These are phyloP conservation scores for Boletus rubroflammeus DNA, from an alignment of 768 basidiomycete species.

Conservation along the genomic window DNA sequence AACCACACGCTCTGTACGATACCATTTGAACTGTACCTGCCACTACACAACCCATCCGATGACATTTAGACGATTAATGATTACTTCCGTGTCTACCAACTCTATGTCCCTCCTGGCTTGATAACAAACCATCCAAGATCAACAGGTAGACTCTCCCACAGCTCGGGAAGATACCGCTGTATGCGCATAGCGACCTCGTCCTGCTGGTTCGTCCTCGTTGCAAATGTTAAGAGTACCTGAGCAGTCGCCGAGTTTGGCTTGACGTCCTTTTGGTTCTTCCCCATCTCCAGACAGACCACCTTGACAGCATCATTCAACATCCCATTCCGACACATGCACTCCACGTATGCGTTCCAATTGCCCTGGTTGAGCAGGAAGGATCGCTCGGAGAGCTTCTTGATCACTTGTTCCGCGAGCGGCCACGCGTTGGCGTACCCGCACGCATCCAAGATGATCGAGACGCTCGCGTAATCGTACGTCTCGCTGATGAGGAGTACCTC, in stretches of 20 bases:
- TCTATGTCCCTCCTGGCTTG: slow-evolving; percentile 14
- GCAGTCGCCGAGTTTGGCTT: slow-evolving; percentile 48
- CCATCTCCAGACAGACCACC: slow-evolving; percentile 65
- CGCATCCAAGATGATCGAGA: slow-evolving; percentile 83
- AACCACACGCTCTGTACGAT: slow-evolving; percentile 54
- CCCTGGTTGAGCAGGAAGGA: slow-evolving; percentile 55
- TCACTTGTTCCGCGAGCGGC: slow-evolving; percentile 51
- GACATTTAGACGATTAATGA: slow-evolving; percentile 15
- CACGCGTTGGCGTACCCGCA: slow-evolving; percentile 62
- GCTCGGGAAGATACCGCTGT: slow-evolving; percentile 36
- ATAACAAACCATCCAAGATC: slow-evolving; percentile 19
- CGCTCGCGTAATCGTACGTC: slow-evolving; percentile 55
- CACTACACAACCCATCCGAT: slow-evolving; percentile 10
- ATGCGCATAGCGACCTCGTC: slow-evolving; percentile 46
- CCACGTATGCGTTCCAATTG: slow-evolving; percentile 81
- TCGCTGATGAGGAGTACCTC: slow-evolving; percentile 62
- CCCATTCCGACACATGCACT: slow-evolving; percentile 77
- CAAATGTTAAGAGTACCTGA: slow-evolving; percentile 54
- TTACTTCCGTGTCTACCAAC: slow-evolving; percentile 1
- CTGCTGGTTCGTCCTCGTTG: slow-evolving; percentile 40
- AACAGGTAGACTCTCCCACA: slow-evolving; percentile 31
- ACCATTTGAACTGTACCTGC: slow-evolving; percentile 25
- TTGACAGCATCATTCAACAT: slow-evolving; percentile 64
- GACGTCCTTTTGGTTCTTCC: slow-evolving; percentile 38
- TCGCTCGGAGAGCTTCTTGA: slow-evolving; percentile 45